Base-by-base conservation (phyloP, 805 yeast species). In the Candida methanosorbosa region DNA sequence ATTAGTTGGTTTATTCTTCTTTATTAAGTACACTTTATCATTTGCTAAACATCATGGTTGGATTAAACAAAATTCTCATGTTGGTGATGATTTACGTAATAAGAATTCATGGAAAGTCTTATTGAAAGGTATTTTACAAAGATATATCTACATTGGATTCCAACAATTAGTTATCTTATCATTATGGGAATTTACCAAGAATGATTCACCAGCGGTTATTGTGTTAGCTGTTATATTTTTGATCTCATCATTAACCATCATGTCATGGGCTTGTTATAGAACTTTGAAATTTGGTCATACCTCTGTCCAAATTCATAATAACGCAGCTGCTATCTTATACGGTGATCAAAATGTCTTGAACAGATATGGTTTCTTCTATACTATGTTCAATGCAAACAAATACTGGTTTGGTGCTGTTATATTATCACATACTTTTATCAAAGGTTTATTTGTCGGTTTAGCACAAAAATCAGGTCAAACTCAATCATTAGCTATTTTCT, bases 191-290 rank as follows among this genome's bases (percentile, higher is more conserved):
- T 87, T 86, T 56, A 74, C 81, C 7, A 70, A 69, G 48, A 62
- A 70, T 34, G 96, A 88, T 50, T 86, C 96, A 1, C 81, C 94
- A 1, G 96, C 95, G 1, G 86, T 88, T 21, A 75, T 88, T 38
- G 87, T 85, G 5, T 60, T 85, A 39, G 90, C 95, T 2, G 79
- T 74, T 25, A 59, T 88, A 32, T 78, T 84, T 56, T 61, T 88
- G 27, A 32, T 85, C 1, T 59, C 81, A 37, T 66, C 83, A 2
- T 40, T 79, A 5, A 72, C 75, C 2, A 64, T 83, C 25, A 63
- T 85, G 64, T 60, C 64, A 2, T 80, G 79, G 75, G 70, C 86
- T 16, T 68, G 75, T 35, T 81, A 61, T 59, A 75, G 81, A 59
- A 81, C 87, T 13, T 54, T 66, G 36, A 45, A 55, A 27, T 75